Percentiles rank a stretch among this genome's conserved stretches.
Evolutionary conservation across 1,284 basidiomycete genomes (phyloP).

Genomic region (Puccinia sorghi): DNA sequence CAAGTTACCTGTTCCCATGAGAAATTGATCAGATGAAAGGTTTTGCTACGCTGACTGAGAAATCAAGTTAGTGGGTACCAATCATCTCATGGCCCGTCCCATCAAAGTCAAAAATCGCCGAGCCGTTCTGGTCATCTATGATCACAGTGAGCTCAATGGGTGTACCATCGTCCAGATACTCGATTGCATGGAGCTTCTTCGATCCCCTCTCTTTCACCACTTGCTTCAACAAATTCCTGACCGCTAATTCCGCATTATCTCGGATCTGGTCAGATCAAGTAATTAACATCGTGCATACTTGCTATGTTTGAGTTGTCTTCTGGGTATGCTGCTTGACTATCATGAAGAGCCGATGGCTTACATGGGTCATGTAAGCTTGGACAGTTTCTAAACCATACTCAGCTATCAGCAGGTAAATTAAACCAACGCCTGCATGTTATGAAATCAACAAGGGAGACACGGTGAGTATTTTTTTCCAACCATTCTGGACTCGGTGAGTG

Average conservation of each 20-base stretch:
- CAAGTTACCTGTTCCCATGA: conserved; percentile 30
- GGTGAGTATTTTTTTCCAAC: background rate
- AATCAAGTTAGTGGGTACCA: conserved; percentile 36
- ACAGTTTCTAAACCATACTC: conserved; percentile 85
- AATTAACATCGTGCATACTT: background rate
- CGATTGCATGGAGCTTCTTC: conserved; percentile 69
- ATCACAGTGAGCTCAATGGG: conserved; percentile 78
- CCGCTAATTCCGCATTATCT: conserved; percentile 82
- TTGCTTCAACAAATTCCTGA: conserved; percentile 75
- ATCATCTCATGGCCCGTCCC: conserved; percentile 61
- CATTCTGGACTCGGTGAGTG: background rate
- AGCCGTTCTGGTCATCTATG: conserved; percentile 74
- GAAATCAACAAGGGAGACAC: background rate
- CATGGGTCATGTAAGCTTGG: conserved; percentile 84
- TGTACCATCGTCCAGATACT: conserved; percentile 85
- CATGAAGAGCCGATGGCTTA: conserved; percentile 16
- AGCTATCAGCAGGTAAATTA: conserved; percentile 67
- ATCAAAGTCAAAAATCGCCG: conserved; percentile 83
- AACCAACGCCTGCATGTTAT: conserved; percentile 53
- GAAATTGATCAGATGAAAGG: background rate
- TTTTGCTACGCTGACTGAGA: background rate
- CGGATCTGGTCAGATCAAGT: conserved; percentile 64
- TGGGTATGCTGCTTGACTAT: too few species aligned
- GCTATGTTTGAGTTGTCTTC: background rate
- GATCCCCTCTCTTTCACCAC: conserved; percentile 69